Evolutionary conservation across 2,329 filamentous ascomycete species (phyloP), one percentile per base, ranked within the genome.

Genomic region (Talaromyces islandicus): DNA sequence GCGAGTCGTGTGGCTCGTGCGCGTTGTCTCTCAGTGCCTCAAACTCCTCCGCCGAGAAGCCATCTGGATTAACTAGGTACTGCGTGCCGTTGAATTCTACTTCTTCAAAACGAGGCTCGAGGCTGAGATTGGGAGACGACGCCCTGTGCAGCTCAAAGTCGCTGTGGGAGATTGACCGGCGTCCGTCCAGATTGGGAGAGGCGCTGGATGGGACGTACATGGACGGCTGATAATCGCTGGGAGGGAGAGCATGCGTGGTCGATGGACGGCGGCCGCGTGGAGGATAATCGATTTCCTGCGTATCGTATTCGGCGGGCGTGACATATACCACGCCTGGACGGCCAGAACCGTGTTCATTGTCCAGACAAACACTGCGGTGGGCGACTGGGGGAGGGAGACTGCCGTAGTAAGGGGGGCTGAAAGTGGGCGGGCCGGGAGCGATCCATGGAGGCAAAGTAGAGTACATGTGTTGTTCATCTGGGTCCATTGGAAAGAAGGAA

Each of bases 401-500:
- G 21, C 59, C 41, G 27, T 62, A 59, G n/a, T 46, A 48, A 19
- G 57, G 54, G n/a, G 57, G 60, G n/a, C 48, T 48, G 35, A 25
- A 17, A 11, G 29, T 35, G 27, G 29, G 27, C 17, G 41, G 19
- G 11, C 25, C 29, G 9, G 54, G 38, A 9, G 58, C 21, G 14
- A 25, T 57, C 60, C 60, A 60, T 24, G 52, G 59, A 21, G 38
- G 51, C 6, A 54, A 46, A 25, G 60, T 24, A 32, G 52, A 30
- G 48, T 54, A 35, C 7, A 52, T 52, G 17, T 53, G 25, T 7
- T 53, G 25, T 7, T 50, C 55, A 29, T 52, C 51, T 1, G 35
- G 27, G 12, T 68, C 63, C 17, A 64, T 60, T 7, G 91, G 90
- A 63, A 96, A 94, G 65, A 86, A 78, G 0, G 75, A 72, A 14